Evolutionary conservation across 345 rosid species (phyloP).

Genomic region (Psidium friedrichsthalianum): DNA sequence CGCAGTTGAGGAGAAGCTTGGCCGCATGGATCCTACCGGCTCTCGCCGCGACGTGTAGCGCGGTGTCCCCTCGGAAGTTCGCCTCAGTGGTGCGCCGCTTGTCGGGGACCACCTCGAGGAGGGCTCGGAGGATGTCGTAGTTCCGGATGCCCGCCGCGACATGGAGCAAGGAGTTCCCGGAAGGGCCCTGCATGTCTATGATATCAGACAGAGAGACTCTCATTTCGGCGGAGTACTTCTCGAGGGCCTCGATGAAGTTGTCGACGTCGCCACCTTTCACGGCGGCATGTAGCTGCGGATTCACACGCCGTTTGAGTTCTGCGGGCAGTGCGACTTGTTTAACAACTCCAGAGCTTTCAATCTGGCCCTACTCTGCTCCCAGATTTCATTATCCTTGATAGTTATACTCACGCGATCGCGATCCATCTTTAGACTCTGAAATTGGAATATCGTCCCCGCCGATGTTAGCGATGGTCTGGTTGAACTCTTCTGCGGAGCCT

Average conservation of each 20-base stretch:
- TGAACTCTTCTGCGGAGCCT: too few relatives aligned
- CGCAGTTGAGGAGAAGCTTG: neutral
- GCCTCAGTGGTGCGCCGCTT: neutral
- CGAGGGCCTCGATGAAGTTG: neutral
- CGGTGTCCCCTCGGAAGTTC: neutral
- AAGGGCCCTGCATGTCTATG: neutral
- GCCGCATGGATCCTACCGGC: neutral
- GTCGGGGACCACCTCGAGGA: neutral
- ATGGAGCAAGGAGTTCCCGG: neutral
- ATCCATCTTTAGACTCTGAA: neutral
- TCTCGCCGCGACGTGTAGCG: neutral
- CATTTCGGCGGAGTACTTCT: neutral
- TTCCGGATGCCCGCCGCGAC: neutral
- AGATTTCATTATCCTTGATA: neutral
- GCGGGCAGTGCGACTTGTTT: neutral
- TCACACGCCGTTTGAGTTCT: neutral
- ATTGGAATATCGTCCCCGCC: neutral
- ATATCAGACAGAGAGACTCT: neutral
- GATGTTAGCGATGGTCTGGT: too few relatives aligned
- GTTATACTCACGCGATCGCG: neutral
- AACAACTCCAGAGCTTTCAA: neutral
- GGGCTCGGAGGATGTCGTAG: neutral
- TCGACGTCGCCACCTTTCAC: neutral
- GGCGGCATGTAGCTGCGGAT: neutral
- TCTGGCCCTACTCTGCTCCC: neutral